Evolutionary conservation across 257 asterid genomes (phyloP).

Genomic region (Solanum piurae): DNA sequence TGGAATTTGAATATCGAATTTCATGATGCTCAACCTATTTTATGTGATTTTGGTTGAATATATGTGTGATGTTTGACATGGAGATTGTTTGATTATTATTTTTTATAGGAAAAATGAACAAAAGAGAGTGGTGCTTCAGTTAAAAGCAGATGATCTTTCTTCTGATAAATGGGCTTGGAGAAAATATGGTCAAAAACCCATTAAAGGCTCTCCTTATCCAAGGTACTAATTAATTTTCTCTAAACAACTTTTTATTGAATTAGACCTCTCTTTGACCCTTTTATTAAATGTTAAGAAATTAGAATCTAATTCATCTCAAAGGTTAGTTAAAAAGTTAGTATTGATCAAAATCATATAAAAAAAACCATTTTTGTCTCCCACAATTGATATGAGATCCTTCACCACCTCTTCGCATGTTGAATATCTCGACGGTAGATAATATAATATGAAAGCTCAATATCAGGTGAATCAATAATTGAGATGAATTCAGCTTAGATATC

Average conservation of each 20-base stretch:
- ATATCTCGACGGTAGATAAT: background rate
- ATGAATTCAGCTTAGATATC: background rate
- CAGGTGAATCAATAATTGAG: background rate
- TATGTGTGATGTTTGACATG: background rate
- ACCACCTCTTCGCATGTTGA: background rate
- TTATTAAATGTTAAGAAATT: background rate
- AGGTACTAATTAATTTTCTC: constrained; percentile 24
- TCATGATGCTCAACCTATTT: background rate
- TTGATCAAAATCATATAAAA: background rate
- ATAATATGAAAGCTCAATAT: background rate
- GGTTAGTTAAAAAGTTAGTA: background rate
- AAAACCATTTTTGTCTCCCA: background rate
- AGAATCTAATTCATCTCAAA: background rate
- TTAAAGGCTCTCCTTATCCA: constrained; percentile 91
- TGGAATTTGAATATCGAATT: background rate
- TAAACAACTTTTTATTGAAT: background rate
- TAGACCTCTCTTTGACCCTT: background rate
- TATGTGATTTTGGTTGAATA: background rate
- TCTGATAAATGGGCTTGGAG: constrained; percentile 99
- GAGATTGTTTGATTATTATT: background rate
- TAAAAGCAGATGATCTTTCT: constrained; percentile 56
- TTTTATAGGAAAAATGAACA: constrained; percentile 66
- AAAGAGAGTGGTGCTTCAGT: constrained; percentile 63
- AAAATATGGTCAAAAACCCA: constrained; percentile 95
- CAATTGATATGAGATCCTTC: background rate